Base-by-base conservation (phyloP, 106 monocot species). In the Acorus gramineus region DNA sequence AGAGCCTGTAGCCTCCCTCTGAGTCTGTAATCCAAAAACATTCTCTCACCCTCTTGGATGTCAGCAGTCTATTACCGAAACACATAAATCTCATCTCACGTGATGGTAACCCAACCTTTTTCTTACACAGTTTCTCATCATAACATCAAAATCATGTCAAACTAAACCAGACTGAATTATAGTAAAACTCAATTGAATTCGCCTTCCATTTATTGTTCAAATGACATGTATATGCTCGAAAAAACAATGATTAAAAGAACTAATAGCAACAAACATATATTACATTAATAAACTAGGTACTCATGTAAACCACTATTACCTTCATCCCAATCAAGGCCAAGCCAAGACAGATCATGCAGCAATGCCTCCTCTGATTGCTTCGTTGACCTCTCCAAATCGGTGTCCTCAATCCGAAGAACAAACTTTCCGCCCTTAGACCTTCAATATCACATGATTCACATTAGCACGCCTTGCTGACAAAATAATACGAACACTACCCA, bases 281-380 rank as follows among this genome's bases (percentile, higher is more conserved):
- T 28, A 28, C 28, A 28, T 28, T 28, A 28, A 28, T 28, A 28
- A 28, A 28, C 28, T 28, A 28, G 28, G 28, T 28, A 28, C 28
- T 28, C 28, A 1, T 28, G 28, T 28, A 28, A 28, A 28, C 28
- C 28, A 28, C 28, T 4, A 6, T 13, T 12, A 87, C 87, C 87
- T 87, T 87, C 87, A 76, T 87, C 87, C 83, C 83, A 87, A 45
- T 87, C 87, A 76, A 87, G 83, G 53, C 87, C 87, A 70, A 87
- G 83, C 87, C 87, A 87, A n/a, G 76, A 63, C 52, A 87, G 75
- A 73, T 87, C 87, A 48, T 75, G 68, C 12, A 87, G 51, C 75
- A 87, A 46, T 47, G 83, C 83, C 62, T 87, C 87, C 78, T 87
- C 87, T 1, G 87, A 87, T 57, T 83, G 73, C 59, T 75, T 87